Percentiles rank a stretch among this genome's conserved stretches.
Evolutionary conservation across 208 protist genomes (phyloP).

Genomic region (Trypanosoma theileri): DNA sequence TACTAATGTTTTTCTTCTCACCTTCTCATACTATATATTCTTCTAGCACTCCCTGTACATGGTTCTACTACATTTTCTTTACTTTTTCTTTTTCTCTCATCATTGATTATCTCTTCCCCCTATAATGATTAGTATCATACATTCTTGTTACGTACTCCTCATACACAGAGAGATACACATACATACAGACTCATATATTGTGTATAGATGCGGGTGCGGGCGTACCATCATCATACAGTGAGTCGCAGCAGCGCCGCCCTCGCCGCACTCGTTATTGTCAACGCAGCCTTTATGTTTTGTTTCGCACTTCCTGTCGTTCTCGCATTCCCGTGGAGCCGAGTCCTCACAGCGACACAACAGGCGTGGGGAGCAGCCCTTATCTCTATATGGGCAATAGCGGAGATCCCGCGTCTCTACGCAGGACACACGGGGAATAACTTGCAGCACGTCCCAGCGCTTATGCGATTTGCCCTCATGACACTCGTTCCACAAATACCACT

Average conservation of each 20-base stretch:
- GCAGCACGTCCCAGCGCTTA: constrained; percentile 42
- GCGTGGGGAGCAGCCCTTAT: constrained; percentile 51
- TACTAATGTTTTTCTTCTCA: too few relatives aligned
- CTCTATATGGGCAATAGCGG: constrained; percentile 47
- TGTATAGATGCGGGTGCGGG: constrained; percentile 59
- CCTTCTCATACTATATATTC: too few relatives aligned
- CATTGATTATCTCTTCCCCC: too few relatives aligned
- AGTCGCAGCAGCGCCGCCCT: constrained; percentile 57
- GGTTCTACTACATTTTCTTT: too few relatives aligned
- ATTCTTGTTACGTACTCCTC: too few relatives aligned
- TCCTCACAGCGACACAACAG: constrained; percentile 23
- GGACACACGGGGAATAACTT: constrained; percentile 46
- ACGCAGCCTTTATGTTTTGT: constrained; percentile 52
- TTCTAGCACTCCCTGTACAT: too few relatives aligned
- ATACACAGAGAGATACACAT: too few relatives aligned
- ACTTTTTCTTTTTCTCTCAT: too few relatives aligned
- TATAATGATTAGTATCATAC: too few relatives aligned
- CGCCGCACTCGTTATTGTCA: constrained; percentile 40
- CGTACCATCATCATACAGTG: constrained; percentile 58
- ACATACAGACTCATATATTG: too few relatives aligned
- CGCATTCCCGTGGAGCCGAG: constrained; percentile 41
- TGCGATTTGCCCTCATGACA: constrained; percentile 51
- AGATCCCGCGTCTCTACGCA: constrained; percentile 51
- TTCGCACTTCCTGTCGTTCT: constrained; percentile 57
- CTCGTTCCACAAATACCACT: constrained; percentile 61